Conservation (phyloP, 768 basidiomycete species). For the Lactifluus echinatus region DNA sequence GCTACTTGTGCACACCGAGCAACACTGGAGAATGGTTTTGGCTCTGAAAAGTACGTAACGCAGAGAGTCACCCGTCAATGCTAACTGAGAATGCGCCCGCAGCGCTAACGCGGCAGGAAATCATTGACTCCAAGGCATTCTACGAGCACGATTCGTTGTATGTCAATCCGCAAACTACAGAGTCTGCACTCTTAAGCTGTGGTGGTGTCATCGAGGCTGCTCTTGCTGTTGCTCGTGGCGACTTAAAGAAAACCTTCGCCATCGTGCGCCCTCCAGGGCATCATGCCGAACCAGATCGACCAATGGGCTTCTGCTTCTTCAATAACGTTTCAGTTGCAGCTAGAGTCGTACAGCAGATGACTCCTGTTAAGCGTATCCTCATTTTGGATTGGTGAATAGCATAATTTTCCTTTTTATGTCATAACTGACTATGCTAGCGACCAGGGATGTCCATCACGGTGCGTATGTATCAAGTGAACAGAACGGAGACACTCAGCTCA, state of each 20-base stretch:
- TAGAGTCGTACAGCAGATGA: slow-evolving; percentile 64
- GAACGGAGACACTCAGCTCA: background rate
- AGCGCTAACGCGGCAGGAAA: slow-evolving; percentile 73
- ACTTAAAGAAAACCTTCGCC: slow-evolving; percentile 82
- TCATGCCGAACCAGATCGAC: slow-evolving; percentile 95
- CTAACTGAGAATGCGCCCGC: slow-evolving; percentile 15
- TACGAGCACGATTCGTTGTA: slow-evolving; percentile 93
- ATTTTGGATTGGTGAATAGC: slow-evolving; percentile 87
- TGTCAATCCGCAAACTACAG: slow-evolving; percentile 77
- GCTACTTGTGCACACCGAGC: slow-evolving; percentile 81
- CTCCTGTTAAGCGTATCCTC: slow-evolving; percentile 67
- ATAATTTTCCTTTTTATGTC: background rate
- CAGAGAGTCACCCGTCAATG: slow-evolving; percentile 6
- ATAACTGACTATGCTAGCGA: background rate
- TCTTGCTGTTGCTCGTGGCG: slow-evolving; percentile 72
- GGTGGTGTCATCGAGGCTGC: slow-evolving; percentile 92
- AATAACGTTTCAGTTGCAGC: slow-evolving; percentile 96
- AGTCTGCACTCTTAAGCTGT: slow-evolving; percentile 79
- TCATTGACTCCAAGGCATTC: slow-evolving; percentile 65
- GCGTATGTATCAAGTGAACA: slow-evolving; percentile 14
- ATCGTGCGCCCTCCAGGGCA: slow-evolving; percentile 97
- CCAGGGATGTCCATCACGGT: slow-evolving; percentile 96
- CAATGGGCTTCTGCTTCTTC: slow-evolving; percentile 99
- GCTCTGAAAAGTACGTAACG: slow-evolving; percentile 26
- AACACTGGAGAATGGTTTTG: slow-evolving; percentile 87